Base-by-base conservation (phyloP, 495 filamentous ascomycete species). In the Thermothielavioides terrestris region DNA sequence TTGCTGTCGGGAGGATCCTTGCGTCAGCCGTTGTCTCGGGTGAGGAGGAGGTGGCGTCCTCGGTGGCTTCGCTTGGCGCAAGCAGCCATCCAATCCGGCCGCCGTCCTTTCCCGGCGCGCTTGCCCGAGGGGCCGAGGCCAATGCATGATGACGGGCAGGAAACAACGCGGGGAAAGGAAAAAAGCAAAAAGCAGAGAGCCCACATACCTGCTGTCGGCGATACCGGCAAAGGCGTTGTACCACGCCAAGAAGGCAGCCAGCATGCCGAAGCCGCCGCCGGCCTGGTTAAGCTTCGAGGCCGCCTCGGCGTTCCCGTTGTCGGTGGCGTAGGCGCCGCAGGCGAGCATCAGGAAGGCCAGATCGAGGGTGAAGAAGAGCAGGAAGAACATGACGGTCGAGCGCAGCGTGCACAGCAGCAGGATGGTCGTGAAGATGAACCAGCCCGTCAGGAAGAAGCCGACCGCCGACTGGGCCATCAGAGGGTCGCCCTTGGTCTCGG, bases 401-500 rank as follows among this genome's bases (percentile, higher is more conserved):
- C 86, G 81, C 41, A 96, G 76, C 38, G 92, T 96, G 80, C 85
- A 91, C 66, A 96, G 59, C 32, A 95, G 73, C 45, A 95, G 68
- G 50, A 98, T 72, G 62, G 79, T 82, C 59, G 91, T 98, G 81
- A 98, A 98, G 77, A 98, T 92, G 76, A 95, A 96, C 92, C 92
- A 98, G 65, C 78, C 78, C n/a, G 87, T 82, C 43, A 96, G 74
- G 77, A 86, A 96, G 62, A 94, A 79, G 47, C 87, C 89, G 47
- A 96, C 76, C 3, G 85, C 86, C 56, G 85, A 77, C 43, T 77
- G 60, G 20, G 21, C 45, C 58, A 70, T 70, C 54, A 53, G 44
- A 22, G 68, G 61, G 44, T 69, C 64, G 21, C 57, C 64, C 31
- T 53, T 30, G 36, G 71, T 64, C 10, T 49, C 55, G 1, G 55